phyloP scores from a whole-genome alignment of 495 filamentous ascomycete genomes.

The Saxispiralis lemnorum region DNA sequence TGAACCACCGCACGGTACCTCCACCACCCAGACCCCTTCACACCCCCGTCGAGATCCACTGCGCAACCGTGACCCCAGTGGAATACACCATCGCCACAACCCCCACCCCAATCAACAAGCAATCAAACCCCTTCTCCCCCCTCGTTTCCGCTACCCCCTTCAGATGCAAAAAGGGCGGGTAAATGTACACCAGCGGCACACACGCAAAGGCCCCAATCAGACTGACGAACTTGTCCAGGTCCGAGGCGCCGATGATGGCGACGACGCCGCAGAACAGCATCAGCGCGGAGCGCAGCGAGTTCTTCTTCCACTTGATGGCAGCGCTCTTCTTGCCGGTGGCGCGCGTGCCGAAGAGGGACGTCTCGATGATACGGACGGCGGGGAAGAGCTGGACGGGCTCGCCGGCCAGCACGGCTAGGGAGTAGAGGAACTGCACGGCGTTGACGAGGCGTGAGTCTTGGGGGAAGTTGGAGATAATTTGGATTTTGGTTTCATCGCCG shows the following conservation, averaged over 20 bases:
- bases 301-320: slow-evolving; percentile 50
- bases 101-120: slow-evolving; percentile 61
- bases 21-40: slow-evolving; percentile 34
- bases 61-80: slow-evolving; percentile 60
- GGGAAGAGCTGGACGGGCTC: slow-evolving; percentile 50
- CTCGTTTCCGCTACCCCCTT: slow-evolving; percentile 52
- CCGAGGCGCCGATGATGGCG: slow-evolving; percentile 35
- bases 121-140: slow-evolving; percentile 48
- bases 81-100: slow-evolving; percentile 78
- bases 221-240: slow-evolving; percentile 46
- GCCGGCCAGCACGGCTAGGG: slow-evolving; percentile 42
- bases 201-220: slow-evolving; percentile 46
- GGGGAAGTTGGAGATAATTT: slow-evolving; percentile 49
- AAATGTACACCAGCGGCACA: slow-evolving; percentile 31
- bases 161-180: slow-evolving; percentile 66
- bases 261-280: slow-evolving; percentile 35
- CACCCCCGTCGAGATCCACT: slow-evolving; percentile 46
- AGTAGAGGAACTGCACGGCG: slow-evolving; percentile 47
- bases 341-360: slow-evolving; percentile 30
- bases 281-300: slow-evolving; percentile 33
- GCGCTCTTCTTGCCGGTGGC: slow-evolving; percentile 36
- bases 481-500: slow-evolving; percentile 37
- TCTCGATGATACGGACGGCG: slow-evolving; percentile 42
- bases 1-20: too few species aligned
- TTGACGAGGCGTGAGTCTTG: slow-evolving; percentile 45